A percentile compares a stretch with the other conserved stretches of the same genome.
These are phyloP conservation scores for Zymoseptoria tritici DNA, from an alignment of 2,329 filamentous ascomycete species.

Conservation along the genomic window DNA sequence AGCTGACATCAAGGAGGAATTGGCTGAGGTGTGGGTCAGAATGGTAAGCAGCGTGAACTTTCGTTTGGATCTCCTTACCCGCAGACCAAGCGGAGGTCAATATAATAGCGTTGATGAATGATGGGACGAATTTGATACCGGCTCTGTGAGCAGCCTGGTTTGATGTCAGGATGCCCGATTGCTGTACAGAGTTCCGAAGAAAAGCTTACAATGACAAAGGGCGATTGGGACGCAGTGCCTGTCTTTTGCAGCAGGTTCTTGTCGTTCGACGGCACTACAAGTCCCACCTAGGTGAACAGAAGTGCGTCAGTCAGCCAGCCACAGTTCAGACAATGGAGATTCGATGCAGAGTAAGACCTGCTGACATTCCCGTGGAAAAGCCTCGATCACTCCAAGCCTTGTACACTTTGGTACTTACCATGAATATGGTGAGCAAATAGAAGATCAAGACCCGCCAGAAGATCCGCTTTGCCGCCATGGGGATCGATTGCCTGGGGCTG, in stretches of 20 bases:
- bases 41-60: background rate
- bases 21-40: constrained; percentile 24
- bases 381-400: no score
- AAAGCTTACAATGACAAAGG: constrained; percentile 51
- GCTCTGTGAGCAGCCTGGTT: constrained; percentile 47
- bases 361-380: no score
- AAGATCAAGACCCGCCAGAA: constrained; percentile 29
- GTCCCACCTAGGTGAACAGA: no score
- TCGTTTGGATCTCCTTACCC: constrained; percentile 16
- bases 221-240: constrained; percentile 36
- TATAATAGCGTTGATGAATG: constrained; percentile 60
- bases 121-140: constrained; percentile 53
- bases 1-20: constrained; percentile 33
- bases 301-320: no score
- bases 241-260: constrained; percentile 26
- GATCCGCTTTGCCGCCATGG: constrained; percentile 25
- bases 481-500: constrained; percentile 41
- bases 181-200: background rate
- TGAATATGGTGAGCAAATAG: constrained; percentile 24
- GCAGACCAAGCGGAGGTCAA: constrained; percentile 53
- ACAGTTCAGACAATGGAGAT: no score
- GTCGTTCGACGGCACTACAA: constrained; percentile 26
- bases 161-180: background rate
- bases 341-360: no score
- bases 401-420: no score